A percentile compares a stretch with the other conserved stretches of the same genome.
These are phyloP conservation scores for Cryphonectria carpinicola DNA, from an alignment of 2,329 filamentous ascomycete genomes.

Conservation along the genomic window DNA sequence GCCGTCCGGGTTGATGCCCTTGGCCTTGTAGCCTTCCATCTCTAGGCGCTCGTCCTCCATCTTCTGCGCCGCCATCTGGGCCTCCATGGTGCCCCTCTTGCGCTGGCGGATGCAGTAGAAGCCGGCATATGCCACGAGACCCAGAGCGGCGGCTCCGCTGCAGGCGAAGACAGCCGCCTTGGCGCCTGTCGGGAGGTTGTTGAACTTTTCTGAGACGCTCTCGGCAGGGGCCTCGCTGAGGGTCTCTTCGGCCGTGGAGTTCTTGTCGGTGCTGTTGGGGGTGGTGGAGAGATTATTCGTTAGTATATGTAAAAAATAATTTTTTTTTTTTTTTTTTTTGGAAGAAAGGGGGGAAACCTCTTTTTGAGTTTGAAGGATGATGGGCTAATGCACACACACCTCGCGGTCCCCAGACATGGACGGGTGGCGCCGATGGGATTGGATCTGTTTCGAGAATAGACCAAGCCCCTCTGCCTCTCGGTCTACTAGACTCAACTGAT, in stretches of 20 bases:
- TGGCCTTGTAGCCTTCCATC: conserved; percentile 52
- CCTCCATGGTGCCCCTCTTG: conserved; percentile 55
- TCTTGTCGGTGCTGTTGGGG: conserved; percentile 47
- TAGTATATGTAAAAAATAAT: background rate
- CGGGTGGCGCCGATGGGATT: conserved; percentile 4
- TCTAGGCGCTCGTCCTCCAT: conserved; percentile 54
- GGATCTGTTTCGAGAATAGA: background rate
- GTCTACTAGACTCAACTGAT: background rate
- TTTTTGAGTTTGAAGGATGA: conserved; percentile 18
- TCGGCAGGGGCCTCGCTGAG: conserved; percentile 48
- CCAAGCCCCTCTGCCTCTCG: background rate
- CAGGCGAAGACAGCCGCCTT: conserved; percentile 59
- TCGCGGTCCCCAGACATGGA: background rate
- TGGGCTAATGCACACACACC: conserved; percentile 23
- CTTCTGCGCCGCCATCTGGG: conserved; percentile 48
- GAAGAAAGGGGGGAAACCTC: background rate
- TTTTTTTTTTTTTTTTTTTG: too few species aligned
- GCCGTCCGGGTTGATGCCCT: conserved; percentile 53
- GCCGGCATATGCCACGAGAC: conserved; percentile 46
- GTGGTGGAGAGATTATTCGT: background rate
- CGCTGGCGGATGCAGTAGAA: conserved; percentile 62
- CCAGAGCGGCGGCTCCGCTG: conserved; percentile 48
- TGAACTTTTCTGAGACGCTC: conserved; percentile 57
- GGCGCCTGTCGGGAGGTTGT: conserved; percentile 51
- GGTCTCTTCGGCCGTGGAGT: conserved; percentile 57